Percentiles rank a stretch among this genome's conserved stretches.
These are phyloP conservation scores for Microdochium bolleyi DNA, from an alignment of 2,329 filamentous ascomycete species.

Conservation along the genomic window DNA sequence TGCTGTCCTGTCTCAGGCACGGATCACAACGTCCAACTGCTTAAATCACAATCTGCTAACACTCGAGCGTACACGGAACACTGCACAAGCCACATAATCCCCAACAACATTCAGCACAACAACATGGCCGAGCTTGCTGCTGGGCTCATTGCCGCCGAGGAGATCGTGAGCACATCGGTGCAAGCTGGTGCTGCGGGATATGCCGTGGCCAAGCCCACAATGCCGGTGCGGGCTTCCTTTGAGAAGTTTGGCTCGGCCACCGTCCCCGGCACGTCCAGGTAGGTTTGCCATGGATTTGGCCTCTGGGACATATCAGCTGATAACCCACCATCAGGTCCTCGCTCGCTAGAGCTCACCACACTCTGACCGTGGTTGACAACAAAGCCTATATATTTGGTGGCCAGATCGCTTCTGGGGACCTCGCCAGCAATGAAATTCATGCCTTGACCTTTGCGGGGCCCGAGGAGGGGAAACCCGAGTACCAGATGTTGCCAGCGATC, in stretches of 20 bases:
- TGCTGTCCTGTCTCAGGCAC: too few species aligned
- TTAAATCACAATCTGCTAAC: too few species aligned
- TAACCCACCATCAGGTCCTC: slow-evolving; percentile 14
- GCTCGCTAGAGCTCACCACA: slow-evolving; percentile 40
- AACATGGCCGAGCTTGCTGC: slow-evolving; percentile 29
- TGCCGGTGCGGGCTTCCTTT: slow-evolving; percentile 41
- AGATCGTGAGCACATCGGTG: slow-evolving; percentile 28
- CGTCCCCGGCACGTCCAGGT: slow-evolving; percentile 17
- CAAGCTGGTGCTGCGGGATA: slow-evolving; percentile 29
- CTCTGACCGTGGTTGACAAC: slow-evolving; percentile 41
- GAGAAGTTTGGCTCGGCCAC: slow-evolving; percentile 32
- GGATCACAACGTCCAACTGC: too few species aligned
- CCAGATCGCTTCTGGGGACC: slow-evolving; percentile 23
- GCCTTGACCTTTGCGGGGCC: slow-evolving; percentile 37
- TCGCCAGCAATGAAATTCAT: slow-evolving; percentile 43
- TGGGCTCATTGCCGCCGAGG: slow-evolving; percentile 28
- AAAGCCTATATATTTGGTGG: slow-evolving; percentile 50
- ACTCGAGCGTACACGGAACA: too few species aligned
- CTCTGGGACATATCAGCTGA: not conserved
- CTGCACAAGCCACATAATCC: too few species aligned
- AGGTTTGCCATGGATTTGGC: slow-evolving; percentile 1
- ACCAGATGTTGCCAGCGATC: slow-evolving; percentile 23
- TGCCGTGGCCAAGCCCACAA: slow-evolving; percentile 40
- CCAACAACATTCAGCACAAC: not conserved
- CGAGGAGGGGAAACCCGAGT: slow-evolving; percentile 24